Evolutionary conservation across 257 asterid genomes (phyloP), one percentile per base, ranked within the genome.

Genomic region (Perilla frutescens): DNA sequence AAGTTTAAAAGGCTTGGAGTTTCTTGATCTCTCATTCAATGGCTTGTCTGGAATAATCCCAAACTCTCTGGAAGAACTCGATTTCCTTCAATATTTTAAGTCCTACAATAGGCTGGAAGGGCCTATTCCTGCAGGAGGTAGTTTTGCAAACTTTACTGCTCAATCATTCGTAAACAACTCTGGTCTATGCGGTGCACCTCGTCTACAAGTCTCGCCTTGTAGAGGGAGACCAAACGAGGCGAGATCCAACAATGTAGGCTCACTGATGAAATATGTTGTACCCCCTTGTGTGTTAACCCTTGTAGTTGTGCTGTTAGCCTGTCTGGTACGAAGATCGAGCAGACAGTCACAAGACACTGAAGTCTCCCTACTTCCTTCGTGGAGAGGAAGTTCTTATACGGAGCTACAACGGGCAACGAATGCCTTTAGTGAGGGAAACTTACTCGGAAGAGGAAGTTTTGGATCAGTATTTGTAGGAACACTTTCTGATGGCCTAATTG

Each of bases 381-480:
- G 80, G 80, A 71, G 68, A 57, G 80, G 83, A 32, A 58, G 84
- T 49, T 81, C 88, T 37, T 81, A 82, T 62, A 56, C 62, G 3
- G 87, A 88, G 53, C 79, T 84, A 20, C 36, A 26, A 59, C 77
- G 7, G 10, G 84, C 86, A 3, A 84, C 90, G 31, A 60, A 88
- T 54, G 81, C 64, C 12, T 86, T 84, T 8, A 64, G 70, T 29
- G 82, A 68, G 36, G 80, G 67, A 31, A 79, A 84, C 73, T 36
- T 80, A 1, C 78, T 87, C 6, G 93, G 93, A 26, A 80, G 62
- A 10, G 89, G 92, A 50, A 71, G 92, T 78, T 84, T 68, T 6
- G 87, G 92, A 51, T 66, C 88, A 5, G 88, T 87, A 0, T 84
- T 56, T 34, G 70, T 39, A 58, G 93, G 89, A 20, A 57, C 73